Conservation (phyloP, 306 rosid species). For the Cucurbita argyrosperma region DNA sequence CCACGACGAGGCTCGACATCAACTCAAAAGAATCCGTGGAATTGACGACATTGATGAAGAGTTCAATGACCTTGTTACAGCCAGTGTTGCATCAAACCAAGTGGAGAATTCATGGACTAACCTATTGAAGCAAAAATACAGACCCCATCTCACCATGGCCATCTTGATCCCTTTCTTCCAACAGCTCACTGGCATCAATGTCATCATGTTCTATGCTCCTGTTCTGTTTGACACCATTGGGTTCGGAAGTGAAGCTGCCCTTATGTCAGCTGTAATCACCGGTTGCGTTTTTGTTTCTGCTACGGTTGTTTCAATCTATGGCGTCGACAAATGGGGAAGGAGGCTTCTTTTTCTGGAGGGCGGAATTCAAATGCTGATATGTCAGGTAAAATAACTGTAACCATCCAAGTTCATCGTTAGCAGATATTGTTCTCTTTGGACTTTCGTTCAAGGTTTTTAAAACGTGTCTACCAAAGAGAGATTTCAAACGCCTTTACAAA, state of each 20-base stretch:
- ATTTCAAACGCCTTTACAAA: too few species aligned
- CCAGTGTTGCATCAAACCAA: conserved; percentile 11
- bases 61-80: conserved; percentile 9
- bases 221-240: conserved; percentile 9
- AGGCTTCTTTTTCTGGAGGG: conserved; percentile 9
- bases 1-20: neutral
- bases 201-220: conserved; percentile 16
- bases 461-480: too few species aligned
- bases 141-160: conserved; percentile 15
- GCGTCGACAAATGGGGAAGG: conserved; percentile 13
- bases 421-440: too few species aligned
- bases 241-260: neutral
- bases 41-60: conserved; percentile 8
- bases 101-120: conserved; percentile 7
- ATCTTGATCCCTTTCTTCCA: conserved; percentile 15
- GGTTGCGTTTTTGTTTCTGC: conserved; percentile 2
- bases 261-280: conserved; percentile 8
- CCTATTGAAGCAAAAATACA: conserved; percentile 2
- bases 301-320: conserved; percentile 4
- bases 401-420: too few species aligned
- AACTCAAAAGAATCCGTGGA: conserved; percentile 11
- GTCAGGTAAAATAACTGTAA: neutral
- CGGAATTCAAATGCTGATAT: conserved; percentile 14
- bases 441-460: too few species aligned
- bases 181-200: conserved; percentile 16